Conservation (phyloP, 106 monocot species). For the Allium sativum region DNA sequence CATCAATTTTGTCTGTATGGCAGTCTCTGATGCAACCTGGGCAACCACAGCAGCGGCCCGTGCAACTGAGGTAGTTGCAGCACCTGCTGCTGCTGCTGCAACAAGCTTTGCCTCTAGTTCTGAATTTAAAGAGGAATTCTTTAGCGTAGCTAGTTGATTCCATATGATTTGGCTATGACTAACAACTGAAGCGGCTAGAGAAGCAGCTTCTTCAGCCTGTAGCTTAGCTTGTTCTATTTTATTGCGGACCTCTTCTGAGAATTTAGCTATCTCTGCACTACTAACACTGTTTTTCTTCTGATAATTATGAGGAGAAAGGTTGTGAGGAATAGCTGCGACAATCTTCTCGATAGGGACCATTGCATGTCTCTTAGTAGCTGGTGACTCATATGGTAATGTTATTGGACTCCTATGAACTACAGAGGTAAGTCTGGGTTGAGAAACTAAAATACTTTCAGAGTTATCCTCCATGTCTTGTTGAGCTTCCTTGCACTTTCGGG, state of each 20-base stretch:
- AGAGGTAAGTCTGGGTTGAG: slow-evolving; percentile 23
- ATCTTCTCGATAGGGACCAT: slow-evolving; percentile 14
- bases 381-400: slow-evolving; percentile 1
- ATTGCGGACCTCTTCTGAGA: slow-evolving; percentile 51
- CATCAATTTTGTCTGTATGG: slow-evolving; percentile 87
- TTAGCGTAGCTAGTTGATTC: slow-evolving; percentile 45
- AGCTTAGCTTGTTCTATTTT: slow-evolving; percentile 71
- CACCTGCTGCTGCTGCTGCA: slow-evolving; percentile 75
- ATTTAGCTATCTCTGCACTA: slow-evolving; percentile 28
- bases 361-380: slow-evolving; percentile 17
- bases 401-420: slow-evolving; percentile 13
- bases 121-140: slow-evolving; percentile 37
- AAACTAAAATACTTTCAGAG: slow-evolving; percentile 11
- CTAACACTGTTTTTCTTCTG: slow-evolving; percentile 19
- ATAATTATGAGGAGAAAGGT: slow-evolving; percentile 27
- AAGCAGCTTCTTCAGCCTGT: slow-evolving; percentile 68
- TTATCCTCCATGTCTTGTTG: slow-evolving; percentile 8
- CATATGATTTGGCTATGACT: slow-evolving; percentile 65
- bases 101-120: slow-evolving; percentile 66
- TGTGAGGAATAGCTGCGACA: slow-evolving; percentile 7
- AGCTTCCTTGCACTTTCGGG: slow-evolving; percentile 61
- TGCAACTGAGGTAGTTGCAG: slow-evolving; percentile 80
- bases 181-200: slow-evolving; percentile 50
- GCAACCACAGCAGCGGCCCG: slow-evolving; percentile 92
- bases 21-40: slow-evolving; percentile 75